Evolutionary conservation across 129 eudicot genomes (phyloP).

Genomic region (Cynara cardunculus): DNA sequence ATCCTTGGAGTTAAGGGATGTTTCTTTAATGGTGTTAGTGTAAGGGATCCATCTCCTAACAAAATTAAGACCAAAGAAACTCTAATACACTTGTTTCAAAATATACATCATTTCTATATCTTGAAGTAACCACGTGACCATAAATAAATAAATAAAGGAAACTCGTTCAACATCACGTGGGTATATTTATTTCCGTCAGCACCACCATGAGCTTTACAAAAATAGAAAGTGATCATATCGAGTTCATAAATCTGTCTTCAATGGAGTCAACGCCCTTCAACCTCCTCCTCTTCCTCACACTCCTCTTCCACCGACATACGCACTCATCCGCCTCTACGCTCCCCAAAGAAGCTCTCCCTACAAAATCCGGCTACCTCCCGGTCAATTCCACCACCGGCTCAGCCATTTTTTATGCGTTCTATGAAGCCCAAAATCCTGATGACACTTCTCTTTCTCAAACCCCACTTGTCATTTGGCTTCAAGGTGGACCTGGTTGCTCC

Average conservation of each 20-base stretch:
- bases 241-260: not conserved
- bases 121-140: too few relatives aligned
- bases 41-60: too few relatives aligned
- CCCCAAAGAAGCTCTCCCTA: constrained; percentile 75
- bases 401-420: constrained; percentile 79
- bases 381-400: constrained; percentile 69
- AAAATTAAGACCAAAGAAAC: too few relatives aligned
- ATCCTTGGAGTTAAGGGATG: too few relatives aligned
- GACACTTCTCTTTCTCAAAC: constrained; percentile 37
- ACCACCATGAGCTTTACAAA: not conserved
- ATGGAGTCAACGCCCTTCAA: constrained; percentile 45
- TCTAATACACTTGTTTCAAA: too few relatives aligned
- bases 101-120: too few relatives aligned
- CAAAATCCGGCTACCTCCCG: constrained; percentile 79
- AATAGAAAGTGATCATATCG: not conserved
- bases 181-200: not conserved
- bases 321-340: constrained; percentile 30
- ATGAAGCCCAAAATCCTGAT: constrained; percentile 59
- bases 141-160: too few relatives aligned
- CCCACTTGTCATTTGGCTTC: constrained; percentile 91
- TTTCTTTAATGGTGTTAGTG: too few relatives aligned
- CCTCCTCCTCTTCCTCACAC: constrained; percentile 2
- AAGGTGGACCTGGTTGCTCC: constrained; percentile 96
- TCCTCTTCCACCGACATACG: constrained; percentile 24
- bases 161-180: too few relatives aligned